Evolutionary conservation across 495 filamentous ascomycete species (phyloP), one percentile per base, ranked within the genome.

Genomic region (Elasticomyces elasticus): DNA sequence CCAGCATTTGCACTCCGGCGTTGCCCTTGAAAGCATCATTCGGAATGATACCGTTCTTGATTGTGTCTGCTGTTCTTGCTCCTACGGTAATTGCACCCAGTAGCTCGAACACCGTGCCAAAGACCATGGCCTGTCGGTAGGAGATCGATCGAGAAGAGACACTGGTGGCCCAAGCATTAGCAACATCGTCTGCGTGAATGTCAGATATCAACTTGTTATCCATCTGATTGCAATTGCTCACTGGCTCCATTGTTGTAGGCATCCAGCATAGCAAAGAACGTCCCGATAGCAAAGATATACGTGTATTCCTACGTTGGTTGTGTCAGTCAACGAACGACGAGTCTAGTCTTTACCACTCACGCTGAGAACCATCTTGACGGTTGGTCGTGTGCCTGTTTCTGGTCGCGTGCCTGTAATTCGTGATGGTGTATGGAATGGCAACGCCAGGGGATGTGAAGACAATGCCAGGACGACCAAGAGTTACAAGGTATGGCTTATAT

Each of bases 251-350:
- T 84, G 72, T 84, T 85, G 74, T 69, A 85, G 52, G 82, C 82
- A 73, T 85, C 83, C 42, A 85, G 74, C 66, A 81, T 75, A 66
- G 84, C 83, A 74, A 89, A 89, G 62, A 88, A 70, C 51, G 81
- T 85, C 73, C 80, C 83, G 52, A 89, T 80, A 64, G 77, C 85
- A 59, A 89, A 86, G 62, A 89, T 73, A 60, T 85, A 86, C 67
- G 79, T 76, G 30, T 51, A 35, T 43, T 49, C 49, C n/a, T n/a
- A n/a, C n/a, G n/a, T n/a, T n/a, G n/a, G n/a, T n/a, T n/a, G n/a
- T n/a, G n/a, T n/a, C n/a, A n/a, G n/a, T n/a, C n/a, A n/a, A n/a
- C n/a, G n/a, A n/a, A n/a, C n/a, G n/a, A n/a, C n/a, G n/a, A n/a
- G n/a, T n/a, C n/a, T n/a, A n/a, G n/a, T n/a, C n/a, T n/a, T n/a